Conservation (phyloP, 228 moss, liverwort and hornwort species). For the Sphagnum fallax region DNA sequence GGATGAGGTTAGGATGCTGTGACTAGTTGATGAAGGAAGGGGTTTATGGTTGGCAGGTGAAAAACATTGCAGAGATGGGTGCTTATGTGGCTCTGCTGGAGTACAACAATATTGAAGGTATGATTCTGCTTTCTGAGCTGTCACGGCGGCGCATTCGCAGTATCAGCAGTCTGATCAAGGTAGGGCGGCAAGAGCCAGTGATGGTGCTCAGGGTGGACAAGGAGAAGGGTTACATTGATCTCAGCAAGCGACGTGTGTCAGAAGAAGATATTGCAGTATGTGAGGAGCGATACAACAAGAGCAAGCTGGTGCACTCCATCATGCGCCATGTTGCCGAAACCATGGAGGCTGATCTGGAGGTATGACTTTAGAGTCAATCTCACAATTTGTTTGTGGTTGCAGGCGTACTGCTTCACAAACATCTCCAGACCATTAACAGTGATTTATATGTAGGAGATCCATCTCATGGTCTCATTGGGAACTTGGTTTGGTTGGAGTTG, state of each 20-base stretch:
- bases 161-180: conserved; percentile 97
- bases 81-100: conserved; percentile 91
- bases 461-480: too few relatives aligned
- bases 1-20: too few relatives aligned
- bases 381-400: too few relatives aligned
- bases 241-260: conserved; percentile 96
- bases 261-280: conserved; percentile 83
- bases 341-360: conserved; percentile 95
- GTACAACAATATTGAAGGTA: conserved; percentile 96
- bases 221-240: conserved; percentile 96
- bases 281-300: conserved; percentile 94
- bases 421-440: too few relatives aligned
- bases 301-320: conserved; percentile 94
- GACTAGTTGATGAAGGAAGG: too few relatives aligned
- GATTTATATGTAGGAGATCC: too few relatives aligned
- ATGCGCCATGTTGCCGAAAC: conserved; percentile 98
- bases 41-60: conserved; percentile 41
- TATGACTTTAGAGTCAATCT: conserved; percentile 7
- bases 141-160: conserved; percentile 91
- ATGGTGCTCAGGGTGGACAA: conserved; percentile 97
- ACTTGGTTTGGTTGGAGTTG: too few relatives aligned
- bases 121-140: conserved; percentile 89
- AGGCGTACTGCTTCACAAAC: too few relatives aligned
- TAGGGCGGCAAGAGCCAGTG: conserved; percentile 92
- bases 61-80: conserved; percentile 96